Evolutionary conservation across 2,329 filamentous ascomycete species (phyloP).

Genomic region (Epichloe uncinata): DNA sequence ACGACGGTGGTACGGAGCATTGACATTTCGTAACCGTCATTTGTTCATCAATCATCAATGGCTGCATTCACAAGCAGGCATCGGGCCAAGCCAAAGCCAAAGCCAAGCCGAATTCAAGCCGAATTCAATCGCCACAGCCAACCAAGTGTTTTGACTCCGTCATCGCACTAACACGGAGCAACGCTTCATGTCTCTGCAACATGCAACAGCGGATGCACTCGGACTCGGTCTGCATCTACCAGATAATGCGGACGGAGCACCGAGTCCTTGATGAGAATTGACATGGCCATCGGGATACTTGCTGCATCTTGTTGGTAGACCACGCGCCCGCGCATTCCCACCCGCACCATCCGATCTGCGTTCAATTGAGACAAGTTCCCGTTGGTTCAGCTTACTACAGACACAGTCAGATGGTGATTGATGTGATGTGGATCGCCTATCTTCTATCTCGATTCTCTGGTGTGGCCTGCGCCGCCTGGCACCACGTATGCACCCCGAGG

Average conservation of each 20-base stretch:
- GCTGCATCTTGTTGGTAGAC: no score
- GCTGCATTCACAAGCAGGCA: not conserved
- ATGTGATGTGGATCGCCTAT: not conserved
- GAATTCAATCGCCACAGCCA: not conserved
- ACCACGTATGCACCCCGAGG: not conserved
- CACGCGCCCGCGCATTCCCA: no score
- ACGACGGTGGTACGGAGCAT: no score
- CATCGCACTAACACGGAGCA: not conserved
- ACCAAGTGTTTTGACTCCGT: not conserved
- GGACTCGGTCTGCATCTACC: no score
- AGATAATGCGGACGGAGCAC: no score
- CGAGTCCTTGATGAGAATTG: no score
- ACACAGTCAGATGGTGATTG: not conserved
- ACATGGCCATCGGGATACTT: no score
- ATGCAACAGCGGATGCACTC: not conserved
- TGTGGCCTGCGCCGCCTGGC: not conserved
- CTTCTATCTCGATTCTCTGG: no score
- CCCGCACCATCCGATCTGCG: no score
- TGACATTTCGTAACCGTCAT: not conserved
- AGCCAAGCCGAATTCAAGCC: no score
- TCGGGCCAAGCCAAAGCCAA: no score
- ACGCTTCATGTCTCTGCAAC: no score
- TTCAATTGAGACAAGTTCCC: not conserved
- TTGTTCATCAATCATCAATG: not conserved
- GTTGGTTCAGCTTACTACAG: not conserved